Conservation (phyloP, 2,329 filamentous ascomycete genomes). For the Colletotrichum destructivum region DNA sequence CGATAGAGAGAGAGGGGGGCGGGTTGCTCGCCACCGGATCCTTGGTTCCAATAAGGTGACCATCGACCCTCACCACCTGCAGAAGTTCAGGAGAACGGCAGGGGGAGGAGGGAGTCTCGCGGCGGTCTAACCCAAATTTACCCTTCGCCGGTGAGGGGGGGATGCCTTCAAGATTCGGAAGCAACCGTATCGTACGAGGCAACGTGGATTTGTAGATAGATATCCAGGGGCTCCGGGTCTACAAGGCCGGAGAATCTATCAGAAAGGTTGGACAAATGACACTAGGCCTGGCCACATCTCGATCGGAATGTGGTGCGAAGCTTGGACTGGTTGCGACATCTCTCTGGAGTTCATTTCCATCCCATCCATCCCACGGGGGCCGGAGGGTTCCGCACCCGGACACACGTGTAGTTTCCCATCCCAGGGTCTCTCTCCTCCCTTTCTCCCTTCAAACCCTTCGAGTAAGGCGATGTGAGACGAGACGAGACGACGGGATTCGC, state of each 20-base stretch:
- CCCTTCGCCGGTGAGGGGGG: background rate
- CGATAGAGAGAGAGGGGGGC: background rate
- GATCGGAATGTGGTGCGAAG: conserved; percentile 8
- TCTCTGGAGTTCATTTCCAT: background rate
- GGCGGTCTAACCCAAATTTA: conserved; percentile 28
- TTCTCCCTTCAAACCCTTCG: no score
- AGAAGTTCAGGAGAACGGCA: background rate
- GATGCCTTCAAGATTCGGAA: conserved; percentile 8
- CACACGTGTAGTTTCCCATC: no score
- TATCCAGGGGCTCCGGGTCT: background rate
- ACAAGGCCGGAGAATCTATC: background rate
- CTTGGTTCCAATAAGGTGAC: conserved; percentile 15
- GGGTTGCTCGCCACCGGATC: conserved; percentile 16
- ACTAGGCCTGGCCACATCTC: background rate
- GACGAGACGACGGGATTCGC: background rate
- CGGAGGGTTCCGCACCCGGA: no score
- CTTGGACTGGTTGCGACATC: background rate
- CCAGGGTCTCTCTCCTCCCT: no score
- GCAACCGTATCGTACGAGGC: conserved; percentile 34
- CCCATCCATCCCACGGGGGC: background rate
- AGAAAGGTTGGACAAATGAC: no score
- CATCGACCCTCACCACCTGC: conserved; percentile 15
- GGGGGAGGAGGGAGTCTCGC: conserved; percentile 9
- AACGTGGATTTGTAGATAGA: background rate
- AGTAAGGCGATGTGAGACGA: no score